These are phyloP conservation scores for Phylloporus sp. DNA, from an alignment of 768 basidiomycete species.

Conservation along the genomic window DNA sequence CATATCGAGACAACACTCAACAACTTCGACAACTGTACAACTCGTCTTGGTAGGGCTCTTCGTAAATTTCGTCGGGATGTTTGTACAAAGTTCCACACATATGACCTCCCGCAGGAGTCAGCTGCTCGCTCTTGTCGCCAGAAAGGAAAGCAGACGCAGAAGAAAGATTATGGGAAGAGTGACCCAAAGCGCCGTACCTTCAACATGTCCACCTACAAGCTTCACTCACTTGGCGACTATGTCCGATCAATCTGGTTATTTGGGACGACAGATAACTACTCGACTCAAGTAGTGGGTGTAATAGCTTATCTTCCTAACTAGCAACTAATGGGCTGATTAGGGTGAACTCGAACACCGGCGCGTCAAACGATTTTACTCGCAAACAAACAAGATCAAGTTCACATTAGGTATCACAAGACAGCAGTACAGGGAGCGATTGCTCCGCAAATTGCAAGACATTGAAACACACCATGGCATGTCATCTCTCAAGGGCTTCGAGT, in stretches of 20 bases:
- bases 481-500: no score
- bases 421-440: slow-evolving; percentile 11
- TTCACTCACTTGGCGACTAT: slow-evolving; percentile 18
- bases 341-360: slow-evolving; percentile 33
- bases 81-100: slow-evolving; percentile 23
- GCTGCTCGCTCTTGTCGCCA: slow-evolving; percentile 18
- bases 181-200: not conserved
- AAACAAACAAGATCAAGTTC: slow-evolving; percentile 33
- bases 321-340: not conserved
- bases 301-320: not conserved
- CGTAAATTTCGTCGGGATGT: slow-evolving; percentile 20
- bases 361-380: slow-evolving; percentile 35
- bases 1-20: slow-evolving; percentile 20
- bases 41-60: slow-evolving; percentile 18
- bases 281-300: slow-evolving; percentile 31
- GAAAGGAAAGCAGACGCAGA: no score
- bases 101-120: slow-evolving; percentile 30
- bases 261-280: slow-evolving; percentile 28
- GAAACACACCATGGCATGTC: not conserved
- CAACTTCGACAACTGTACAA: slow-evolving; percentile 22
- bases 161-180: not conserved
- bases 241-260: slow-evolving; percentile 7
- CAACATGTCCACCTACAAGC: slow-evolving; percentile 17
- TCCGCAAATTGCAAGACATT: not conserved
- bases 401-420: slow-evolving; percentile 28